Base-by-base conservation (phyloP, 495 filamentous ascomycete species). In the Lasiosphaeris hirsuta region DNA sequence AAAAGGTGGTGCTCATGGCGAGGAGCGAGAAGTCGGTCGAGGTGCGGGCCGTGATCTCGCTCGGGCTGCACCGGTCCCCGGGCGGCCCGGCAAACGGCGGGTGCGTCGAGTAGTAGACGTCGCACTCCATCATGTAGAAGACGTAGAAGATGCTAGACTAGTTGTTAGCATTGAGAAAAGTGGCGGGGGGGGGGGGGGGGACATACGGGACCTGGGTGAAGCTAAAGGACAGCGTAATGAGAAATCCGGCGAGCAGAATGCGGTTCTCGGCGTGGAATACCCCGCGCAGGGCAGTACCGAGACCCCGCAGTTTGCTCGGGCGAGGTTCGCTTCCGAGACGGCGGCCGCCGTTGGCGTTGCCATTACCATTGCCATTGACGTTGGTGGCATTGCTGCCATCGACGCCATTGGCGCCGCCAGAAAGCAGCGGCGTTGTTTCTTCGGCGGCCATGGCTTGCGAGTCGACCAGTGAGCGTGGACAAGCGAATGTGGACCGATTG, bases 81-180 rank as follows among this genome's bases (percentile, higher is more conserved):
- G 60, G 15, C 30, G 62, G 18, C 11, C 71, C 67, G 11, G 60
- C 23, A 35, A 58, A 70, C 6, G 66, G 71, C 34, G 81, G 72
- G 37, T 78, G 70, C 11, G 65, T 70, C 15, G 34, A 40, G 65
- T 83, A 85, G 65, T 79, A 85, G 47, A 75, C 74, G 43, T 84
- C 78, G 65, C 82, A 85, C 53, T 77, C 77, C 81, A 85, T 83
- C 15, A 81, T 60, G 41, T 79, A 75, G 54, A 85, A 83, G 13
- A 76, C 80, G 57, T 83, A 84, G 54, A 84, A 76, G 30, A 85
- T 72, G 34, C 77, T 81, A 42, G 14, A 10, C 13, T n/a, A 8
- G 4, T 5, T 2, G 49, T 51, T 15, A 51, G 49, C 10, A 8
- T 6, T 13, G 3, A 18, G 11, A 11, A 1, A 10, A 7, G 45